Conservation (phyloP, 2,329 filamentous ascomycete genomes). For the Ascosphaera acerosa region DNA sequence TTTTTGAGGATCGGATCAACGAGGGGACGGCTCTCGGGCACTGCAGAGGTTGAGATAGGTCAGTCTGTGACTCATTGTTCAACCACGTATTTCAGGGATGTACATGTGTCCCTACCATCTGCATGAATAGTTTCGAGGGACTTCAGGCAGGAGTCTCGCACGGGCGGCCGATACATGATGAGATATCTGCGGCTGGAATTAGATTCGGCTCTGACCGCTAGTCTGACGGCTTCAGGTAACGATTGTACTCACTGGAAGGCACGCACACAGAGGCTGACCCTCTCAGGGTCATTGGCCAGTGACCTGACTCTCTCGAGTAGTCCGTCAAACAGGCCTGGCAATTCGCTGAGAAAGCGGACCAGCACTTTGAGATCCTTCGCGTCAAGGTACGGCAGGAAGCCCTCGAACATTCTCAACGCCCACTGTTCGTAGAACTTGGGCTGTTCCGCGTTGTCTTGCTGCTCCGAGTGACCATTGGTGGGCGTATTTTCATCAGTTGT, state of each 20-base stretch:
- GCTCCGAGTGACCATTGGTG: conserved; percentile 6
- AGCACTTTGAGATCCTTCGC: conserved; percentile 58
- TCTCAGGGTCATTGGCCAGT: conserved; percentile 36
- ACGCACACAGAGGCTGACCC: conserved; percentile 32
- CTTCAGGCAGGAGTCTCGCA: conserved; percentile 30
- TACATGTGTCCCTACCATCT: conserved; percentile 19
- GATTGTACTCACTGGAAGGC: conserved; percentile 26
- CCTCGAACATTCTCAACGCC: conserved; percentile 59
- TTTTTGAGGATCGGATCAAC: conserved; percentile 28
- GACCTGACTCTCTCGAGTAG: conserved; percentile 47
- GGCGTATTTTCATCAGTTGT: conserved; percentile 11
- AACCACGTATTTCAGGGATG: not conserved
- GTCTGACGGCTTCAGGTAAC: conserved; percentile 4
- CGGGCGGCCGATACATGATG: conserved; percentile 33
- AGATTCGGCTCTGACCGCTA: conserved; percentile 4
- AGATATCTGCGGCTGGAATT: conserved; percentile 20
- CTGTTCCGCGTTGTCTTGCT: conserved; percentile 20
- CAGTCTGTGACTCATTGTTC: conserved; percentile 2
- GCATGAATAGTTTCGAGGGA: conserved; percentile 32
- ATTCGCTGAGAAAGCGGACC: conserved; percentile 73
- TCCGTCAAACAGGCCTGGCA: conserved; percentile 48
- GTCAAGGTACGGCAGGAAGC: conserved; percentile 76
- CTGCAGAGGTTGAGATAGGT: conserved; percentile 7
- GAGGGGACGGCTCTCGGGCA: conserved; percentile 22
- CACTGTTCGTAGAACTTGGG: conserved; percentile 48